Percentiles rank a stretch among this genome's conserved stretches.
These are phyloP conservation scores for Globisporangium paroecandrum DNA, from an alignment of 352 stramenopile species.

Conservation along the genomic window DNA sequence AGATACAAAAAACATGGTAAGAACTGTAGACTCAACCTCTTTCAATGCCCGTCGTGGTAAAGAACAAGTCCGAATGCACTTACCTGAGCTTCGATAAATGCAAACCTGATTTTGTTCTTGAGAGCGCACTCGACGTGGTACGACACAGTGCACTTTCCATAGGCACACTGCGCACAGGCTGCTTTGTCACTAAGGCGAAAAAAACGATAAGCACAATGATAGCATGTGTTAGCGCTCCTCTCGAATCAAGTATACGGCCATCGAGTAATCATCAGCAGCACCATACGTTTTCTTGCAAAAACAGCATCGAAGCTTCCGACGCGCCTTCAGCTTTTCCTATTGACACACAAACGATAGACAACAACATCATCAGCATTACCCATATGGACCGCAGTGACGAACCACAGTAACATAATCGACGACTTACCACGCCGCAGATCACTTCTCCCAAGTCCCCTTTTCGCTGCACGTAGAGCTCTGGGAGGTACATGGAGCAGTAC, in stretches of 20 bases:
- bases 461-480: conserved; percentile 54
- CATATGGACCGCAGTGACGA: too few species aligned
- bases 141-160: conserved; percentile 66
- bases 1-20: not conserved
- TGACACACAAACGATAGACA: not conserved
- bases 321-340: conserved; percentile 45
- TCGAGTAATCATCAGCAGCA: not conserved
- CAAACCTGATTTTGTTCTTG: conserved; percentile 53
- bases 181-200: conserved; percentile 42
- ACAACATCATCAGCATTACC: not conserved
- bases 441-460: conserved; percentile 45
- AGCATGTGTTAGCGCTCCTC: not conserved
- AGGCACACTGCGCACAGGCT: conserved; percentile 64
- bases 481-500: conserved; percentile 77
- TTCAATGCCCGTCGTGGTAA: not conserved
- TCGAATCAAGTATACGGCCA: not conserved
- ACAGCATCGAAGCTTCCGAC: conserved; percentile 61
- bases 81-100: conserved; percentile 60
- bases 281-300: conserved; percentile 67
- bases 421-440: conserved; percentile 43
- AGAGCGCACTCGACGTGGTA: conserved; percentile 74
- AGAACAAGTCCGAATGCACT: not conserved
- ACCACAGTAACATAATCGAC: not conserved
- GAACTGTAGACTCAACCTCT: not conserved
- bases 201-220: conserved; percentile 10